phyloP scores from a whole-genome alignment of 2,329 filamentous ascomycete genomes.

The Aspergillus ochraceoroseus region DNA sequence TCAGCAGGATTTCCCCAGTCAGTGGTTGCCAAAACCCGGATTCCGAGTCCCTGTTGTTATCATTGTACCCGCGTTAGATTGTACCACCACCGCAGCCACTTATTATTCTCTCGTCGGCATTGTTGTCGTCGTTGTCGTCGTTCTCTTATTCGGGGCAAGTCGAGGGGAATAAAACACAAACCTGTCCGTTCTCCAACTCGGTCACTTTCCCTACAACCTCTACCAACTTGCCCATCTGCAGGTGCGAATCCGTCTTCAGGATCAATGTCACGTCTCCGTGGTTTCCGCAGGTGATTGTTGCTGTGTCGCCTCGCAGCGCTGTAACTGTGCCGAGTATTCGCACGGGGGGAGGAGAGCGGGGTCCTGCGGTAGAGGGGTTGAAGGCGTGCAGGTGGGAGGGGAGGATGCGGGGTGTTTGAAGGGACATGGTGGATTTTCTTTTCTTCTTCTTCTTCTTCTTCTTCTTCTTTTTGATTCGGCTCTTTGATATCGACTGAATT shows the following conservation, averaged over 20 bases:
- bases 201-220: constrained; percentile 46
- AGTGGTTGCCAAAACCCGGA: constrained; percentile 40
- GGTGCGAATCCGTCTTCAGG: constrained; percentile 57
- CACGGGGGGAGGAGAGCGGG: constrained; percentile 58
- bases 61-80: too few species aligned
- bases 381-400: constrained; percentile 74
- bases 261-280: constrained; percentile 68
- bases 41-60: constrained; percentile 40
- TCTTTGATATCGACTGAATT: too few species aligned
- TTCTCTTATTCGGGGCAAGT: too few species aligned
- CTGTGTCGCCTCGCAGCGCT: constrained; percentile 73
- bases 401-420: constrained; percentile 77
- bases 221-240: constrained; percentile 45
- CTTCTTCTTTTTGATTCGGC: background rate
- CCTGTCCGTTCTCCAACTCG: constrained; percentile 40
- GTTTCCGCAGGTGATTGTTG: constrained; percentile 66
- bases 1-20: constrained; percentile 43
- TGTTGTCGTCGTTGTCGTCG: too few species aligned
- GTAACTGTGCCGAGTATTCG: constrained; percentile 81
- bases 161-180: constrained; percentile 20
- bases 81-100: too few species aligned
- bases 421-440: constrained; percentile 52
- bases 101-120: too few species aligned
- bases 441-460: constrained; percentile 1
- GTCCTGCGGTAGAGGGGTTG: constrained; percentile 46